Conservation (phyloP, 2,329 filamentous ascomycete species). For the Pseudogymnoascus sp. region DNA sequence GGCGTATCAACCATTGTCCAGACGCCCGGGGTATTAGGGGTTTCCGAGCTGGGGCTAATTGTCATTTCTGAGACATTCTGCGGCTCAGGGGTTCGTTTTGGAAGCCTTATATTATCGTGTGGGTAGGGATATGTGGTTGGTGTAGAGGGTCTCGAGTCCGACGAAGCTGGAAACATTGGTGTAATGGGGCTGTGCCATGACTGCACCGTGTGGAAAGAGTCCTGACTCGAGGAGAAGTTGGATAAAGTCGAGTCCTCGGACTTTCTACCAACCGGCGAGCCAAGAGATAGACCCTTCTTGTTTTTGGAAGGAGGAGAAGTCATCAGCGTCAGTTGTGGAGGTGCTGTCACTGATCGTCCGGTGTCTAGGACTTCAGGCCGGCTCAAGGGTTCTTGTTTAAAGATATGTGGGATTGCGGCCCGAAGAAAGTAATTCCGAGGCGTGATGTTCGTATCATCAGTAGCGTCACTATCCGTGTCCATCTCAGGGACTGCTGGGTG, state of each 20-base stretch:
- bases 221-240: constrained; percentile 38
- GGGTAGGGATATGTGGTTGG: constrained; percentile 34
- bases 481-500: neutral
- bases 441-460: constrained; percentile 22
- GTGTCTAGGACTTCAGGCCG: constrained; percentile 25
- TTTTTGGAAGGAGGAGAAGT: constrained; percentile 34
- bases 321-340: constrained; percentile 35
- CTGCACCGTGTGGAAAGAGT: constrained; percentile 47
- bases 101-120: constrained; percentile 33
- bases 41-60: constrained; percentile 12
- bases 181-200: constrained; percentile 42
- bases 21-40: constrained; percentile 17
- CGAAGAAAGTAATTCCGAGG: constrained; percentile 22
- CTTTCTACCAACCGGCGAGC: neutral
- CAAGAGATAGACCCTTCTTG: constrained; percentile 13
- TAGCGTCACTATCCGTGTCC: constrained; percentile 19
- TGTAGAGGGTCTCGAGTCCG: constrained; percentile 53
- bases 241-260: constrained; percentile 13
- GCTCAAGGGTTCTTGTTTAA: constrained; percentile 21
- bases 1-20: constrained; percentile 17
- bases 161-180: constrained; percentile 42
- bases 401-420: constrained; percentile 22
- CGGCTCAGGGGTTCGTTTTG: constrained; percentile 26
- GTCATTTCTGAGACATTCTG: constrained; percentile 29
- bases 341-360: constrained; percentile 31